Conservation (phyloP, 2,329 filamentous ascomycete species). For the Colletotrichum paranaense region DNA sequence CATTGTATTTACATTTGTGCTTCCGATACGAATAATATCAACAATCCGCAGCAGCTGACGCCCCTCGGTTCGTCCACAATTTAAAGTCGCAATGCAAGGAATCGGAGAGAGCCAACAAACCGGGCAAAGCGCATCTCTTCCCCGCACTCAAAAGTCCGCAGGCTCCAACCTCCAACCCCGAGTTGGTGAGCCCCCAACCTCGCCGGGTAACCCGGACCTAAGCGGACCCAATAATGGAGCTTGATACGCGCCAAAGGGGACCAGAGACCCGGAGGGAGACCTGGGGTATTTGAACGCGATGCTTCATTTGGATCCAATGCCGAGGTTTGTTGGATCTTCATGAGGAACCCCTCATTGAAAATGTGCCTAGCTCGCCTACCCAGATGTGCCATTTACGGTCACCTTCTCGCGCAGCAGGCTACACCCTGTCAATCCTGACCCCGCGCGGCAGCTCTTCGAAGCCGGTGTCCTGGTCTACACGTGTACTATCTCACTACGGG, state of each 20-base stretch:
- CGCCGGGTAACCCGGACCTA: conserved; percentile 2
- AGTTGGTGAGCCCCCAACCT: neutral
- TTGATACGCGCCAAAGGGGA: neutral
- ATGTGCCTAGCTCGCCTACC: neutral
- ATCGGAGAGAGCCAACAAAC: neutral
- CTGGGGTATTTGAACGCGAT: conserved; percentile 1
- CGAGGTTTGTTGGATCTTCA: conserved; percentile 2
- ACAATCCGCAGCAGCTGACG: neutral
- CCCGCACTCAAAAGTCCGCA: conserved; percentile 3
- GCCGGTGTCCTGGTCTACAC: neutral
- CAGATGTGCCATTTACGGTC: conserved; percentile 9
- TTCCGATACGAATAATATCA: neutral
- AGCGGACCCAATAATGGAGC: conserved; percentile 16
- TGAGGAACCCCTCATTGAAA: neutral
- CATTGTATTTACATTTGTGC: neutral
- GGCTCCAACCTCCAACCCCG: neutral
- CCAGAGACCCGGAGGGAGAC: neutral
- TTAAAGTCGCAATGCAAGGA: neutral
- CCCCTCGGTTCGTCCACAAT: neutral
- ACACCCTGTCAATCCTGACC: neutral
- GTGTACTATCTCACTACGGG: neutral
- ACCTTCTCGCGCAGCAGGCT: conserved; percentile 1
- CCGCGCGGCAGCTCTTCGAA: conserved; percentile 4
- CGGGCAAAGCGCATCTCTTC: neutral
- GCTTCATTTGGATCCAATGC: conserved; percentile 19